Percentiles rank a stretch among this genome's conserved stretches.
Evolutionary conservation across 2,329 filamentous ascomycete genomes (phyloP).

Genomic region (Cytospora chrysosperma): DNA sequence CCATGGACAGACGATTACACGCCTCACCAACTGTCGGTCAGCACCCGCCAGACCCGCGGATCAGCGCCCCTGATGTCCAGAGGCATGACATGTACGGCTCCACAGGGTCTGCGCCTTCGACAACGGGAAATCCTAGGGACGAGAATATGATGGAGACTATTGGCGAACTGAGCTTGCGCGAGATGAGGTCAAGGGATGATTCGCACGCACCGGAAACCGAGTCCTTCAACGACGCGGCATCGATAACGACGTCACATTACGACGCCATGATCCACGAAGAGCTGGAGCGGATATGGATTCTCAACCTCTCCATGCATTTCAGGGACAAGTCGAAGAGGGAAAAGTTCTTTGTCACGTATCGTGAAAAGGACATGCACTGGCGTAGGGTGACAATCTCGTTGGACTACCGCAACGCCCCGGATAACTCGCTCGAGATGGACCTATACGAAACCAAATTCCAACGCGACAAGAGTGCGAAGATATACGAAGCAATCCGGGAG

Average conservation of each 20-base stretch:
- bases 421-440: conserved; percentile 82
- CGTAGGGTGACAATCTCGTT: conserved; percentile 88
- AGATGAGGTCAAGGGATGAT: conserved; percentile 25
- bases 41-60: conserved; percentile 41
- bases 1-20: conserved; percentile 54
- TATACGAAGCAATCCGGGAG: conserved; percentile 92
- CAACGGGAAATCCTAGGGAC: conserved; percentile 35
- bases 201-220: conserved; percentile 32
- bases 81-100: conserved; percentile 31
- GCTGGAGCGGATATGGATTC: conserved; percentile 85
- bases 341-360: conserved; percentile 97
- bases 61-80: conserved; percentile 50
- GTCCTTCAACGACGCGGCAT: conserved; percentile 43
- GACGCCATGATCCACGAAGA: conserved; percentile 72
- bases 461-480: conserved; percentile 86
- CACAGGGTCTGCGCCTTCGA: conserved; percentile 29
- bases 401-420: conserved; percentile 80
- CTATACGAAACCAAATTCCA: conserved; percentile 77
- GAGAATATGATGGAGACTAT: conserved; percentile 34
- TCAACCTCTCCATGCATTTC: conserved; percentile 98
- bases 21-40: conserved; percentile 38
- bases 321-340: conserved; percentile 88
- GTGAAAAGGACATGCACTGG: conserved; percentile 76
- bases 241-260: conserved; percentile 54
- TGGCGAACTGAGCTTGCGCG: conserved; percentile 22